Evolutionary conservation across 129 eudicot species (phyloP).

Genomic region (Flaveria trinervia): DNA sequence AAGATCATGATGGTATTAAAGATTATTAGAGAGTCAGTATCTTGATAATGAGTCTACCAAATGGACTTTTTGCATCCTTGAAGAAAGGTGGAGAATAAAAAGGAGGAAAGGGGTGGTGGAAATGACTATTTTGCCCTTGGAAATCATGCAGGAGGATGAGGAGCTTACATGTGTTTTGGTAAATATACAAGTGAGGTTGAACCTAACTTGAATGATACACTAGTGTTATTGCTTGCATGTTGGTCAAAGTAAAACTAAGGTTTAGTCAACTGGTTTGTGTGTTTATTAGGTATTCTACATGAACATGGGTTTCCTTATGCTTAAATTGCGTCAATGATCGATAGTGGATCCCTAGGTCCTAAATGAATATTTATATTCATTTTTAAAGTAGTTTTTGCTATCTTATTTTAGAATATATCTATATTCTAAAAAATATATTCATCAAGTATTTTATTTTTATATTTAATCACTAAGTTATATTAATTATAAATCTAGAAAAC

Average conservation of each 20-base stretch:
- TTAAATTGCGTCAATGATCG: constrained; percentile 18
- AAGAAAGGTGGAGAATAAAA: constrained; percentile 42
- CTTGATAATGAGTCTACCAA: constrained; percentile 40
- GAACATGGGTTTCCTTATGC: constrained; percentile 44
- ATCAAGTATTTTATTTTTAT: too few relatives aligned
- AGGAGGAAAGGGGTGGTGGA: background rate
- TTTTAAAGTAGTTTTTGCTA: too few relatives aligned
- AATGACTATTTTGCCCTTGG: constrained; percentile 31
- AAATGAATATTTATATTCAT: too few relatives aligned
- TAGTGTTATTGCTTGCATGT: constrained; percentile 29
- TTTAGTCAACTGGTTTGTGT: constrained; percentile 46
- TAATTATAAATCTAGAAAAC: too few relatives aligned
- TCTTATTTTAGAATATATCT: too few relatives aligned
- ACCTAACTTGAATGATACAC: constrained; percentile 52
- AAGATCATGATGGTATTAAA: constrained; percentile 30
- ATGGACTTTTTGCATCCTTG: constrained; percentile 51
- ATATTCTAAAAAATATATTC: too few relatives aligned
- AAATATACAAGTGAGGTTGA: constrained; percentile 19
- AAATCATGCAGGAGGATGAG: background rate
- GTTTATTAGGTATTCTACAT: constrained; percentile 54
- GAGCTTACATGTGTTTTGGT: constrained; percentile 17
- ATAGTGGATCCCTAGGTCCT: too few relatives aligned
- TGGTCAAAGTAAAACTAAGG: constrained; percentile 25
- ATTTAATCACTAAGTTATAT: too few relatives aligned
- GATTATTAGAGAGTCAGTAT: constrained; percentile 39